Conservation (phyloP, 345 rosid genomes). For the Toxicodendron radicans region DNA sequence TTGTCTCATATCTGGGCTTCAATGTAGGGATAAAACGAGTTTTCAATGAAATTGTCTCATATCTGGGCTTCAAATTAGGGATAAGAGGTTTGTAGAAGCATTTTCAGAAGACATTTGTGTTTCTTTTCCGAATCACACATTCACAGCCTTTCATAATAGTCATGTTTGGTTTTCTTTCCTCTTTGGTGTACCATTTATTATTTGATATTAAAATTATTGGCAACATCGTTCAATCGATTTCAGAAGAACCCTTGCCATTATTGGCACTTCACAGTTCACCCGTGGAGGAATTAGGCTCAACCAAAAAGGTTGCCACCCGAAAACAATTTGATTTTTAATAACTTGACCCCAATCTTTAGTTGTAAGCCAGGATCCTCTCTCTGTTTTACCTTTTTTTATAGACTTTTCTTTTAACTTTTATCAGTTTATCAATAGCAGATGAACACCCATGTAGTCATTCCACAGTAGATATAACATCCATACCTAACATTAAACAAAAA, state of each 20-base stretch:
- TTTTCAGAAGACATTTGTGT: no score
- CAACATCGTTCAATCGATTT: background rate
- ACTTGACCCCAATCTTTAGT: background rate
- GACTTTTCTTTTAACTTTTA: background rate
- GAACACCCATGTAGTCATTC: conserved; percentile 10
- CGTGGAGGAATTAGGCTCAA: background rate
- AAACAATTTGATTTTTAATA: background rate
- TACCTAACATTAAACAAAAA: conserved; percentile 29
- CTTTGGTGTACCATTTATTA: background rate
- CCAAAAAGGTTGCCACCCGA: background rate
- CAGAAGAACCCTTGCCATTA: background rate
- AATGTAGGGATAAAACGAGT: no score
- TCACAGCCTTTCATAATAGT: no score
- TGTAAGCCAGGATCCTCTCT: background rate
- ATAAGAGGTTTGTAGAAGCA: no score
- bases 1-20: no score
- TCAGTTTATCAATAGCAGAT: background rate
- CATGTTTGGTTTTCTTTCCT: no score
- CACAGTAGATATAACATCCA: conserved; percentile 37
- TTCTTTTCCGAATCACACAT: no score
- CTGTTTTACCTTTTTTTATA: background rate
- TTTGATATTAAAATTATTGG: background rate
- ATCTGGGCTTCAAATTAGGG: no score
- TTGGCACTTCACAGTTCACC: background rate
- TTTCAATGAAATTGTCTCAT: no score